phyloP scores from a whole-genome alignment of 352 stramenopile genomes.

The Pythium brassicae region DNA sequence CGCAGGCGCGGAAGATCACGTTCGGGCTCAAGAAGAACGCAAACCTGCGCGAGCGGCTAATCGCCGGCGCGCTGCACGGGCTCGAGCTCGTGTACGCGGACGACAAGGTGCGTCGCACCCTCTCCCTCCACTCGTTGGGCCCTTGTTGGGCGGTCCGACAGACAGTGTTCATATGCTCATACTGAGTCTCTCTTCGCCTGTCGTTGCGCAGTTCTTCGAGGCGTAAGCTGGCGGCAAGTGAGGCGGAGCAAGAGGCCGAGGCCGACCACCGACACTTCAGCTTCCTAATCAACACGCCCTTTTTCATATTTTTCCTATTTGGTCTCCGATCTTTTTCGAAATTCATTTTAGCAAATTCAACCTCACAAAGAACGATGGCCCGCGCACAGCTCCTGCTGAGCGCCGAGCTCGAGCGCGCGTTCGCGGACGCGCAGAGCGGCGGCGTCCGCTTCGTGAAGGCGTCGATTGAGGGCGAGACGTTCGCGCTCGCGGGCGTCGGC shows the following conservation, averaged over 20 bases:
- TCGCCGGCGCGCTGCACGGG: constrained; percentile 55
- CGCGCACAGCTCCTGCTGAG: constrained; percentile 58
- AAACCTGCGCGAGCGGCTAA: constrained; percentile 55
- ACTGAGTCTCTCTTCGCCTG: too few species aligned
- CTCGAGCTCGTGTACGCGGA: constrained; percentile 71
- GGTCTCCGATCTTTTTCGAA: too few species aligned
- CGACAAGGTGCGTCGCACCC: constrained; percentile 42
- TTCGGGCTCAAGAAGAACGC: constrained; percentile 75
- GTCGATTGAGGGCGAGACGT: constrained; percentile 54
- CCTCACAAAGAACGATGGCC: constrained; percentile 34
- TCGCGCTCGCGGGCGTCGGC: constrained; percentile 42
- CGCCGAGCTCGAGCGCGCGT: constrained; percentile 60
- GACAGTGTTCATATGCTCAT: too few species aligned
- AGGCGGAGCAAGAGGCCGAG: too few species aligned
- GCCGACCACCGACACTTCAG: too few species aligned
- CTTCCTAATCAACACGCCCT: too few species aligned
- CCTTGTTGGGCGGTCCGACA: too few species aligned
- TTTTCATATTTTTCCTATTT: too few species aligned
- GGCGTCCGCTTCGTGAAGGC: constrained; percentile 71
- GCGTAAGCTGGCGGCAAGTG: too few species aligned
- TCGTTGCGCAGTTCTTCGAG: too few species aligned
- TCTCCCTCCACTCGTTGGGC: too few species aligned
- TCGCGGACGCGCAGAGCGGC: constrained; percentile 64
- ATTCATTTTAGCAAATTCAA: too few species aligned
- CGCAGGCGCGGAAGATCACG: constrained; percentile 71